Evolutionary conservation across 169 alveolate genomes (phyloP), one percentile per base, ranked within the genome.

Genomic region (Plasmodium blacklocki): DNA sequence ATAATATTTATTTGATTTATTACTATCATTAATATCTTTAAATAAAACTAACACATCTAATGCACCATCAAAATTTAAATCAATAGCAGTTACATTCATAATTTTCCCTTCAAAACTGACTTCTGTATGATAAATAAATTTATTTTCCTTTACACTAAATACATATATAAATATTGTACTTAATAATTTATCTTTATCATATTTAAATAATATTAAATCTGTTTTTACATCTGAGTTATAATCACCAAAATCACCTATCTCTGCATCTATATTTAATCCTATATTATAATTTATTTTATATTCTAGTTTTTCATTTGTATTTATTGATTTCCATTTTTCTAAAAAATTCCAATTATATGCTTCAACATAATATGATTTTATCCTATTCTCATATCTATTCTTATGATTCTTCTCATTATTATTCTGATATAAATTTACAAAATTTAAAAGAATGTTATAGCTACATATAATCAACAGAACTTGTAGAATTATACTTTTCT

Each of bases 1-100:
- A 67, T 74, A 67, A 15, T 52, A 59, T 63, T 88, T 85, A 45
- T 62, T 68, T 3, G 21, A 9, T 52, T 29, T 70, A 43, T 47
- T 21, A 50, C 43, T 47, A 73, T 93, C 80, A 23, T 88, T 49
- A 2, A 58, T 52, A 29, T 78, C 80, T 76, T 92, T 78, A 63
- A 94, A 70, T 32, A 92, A 70, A 32, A 92, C 93, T 58, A 94
- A 49, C 2, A 92, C 59, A 54, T 94, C 96, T 80, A 94, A 59
- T 1, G 93, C 74, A 3, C 89, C 87, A 45, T 94, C 94, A 60
- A 86, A 56, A 78, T 94, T 92, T 14, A 94, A 47, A 73, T 94
- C 96, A 8, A 92, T 85, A 0, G 93, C 96, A 3, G 85, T 74
- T 26, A 78, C 59, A 23, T 94, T 94, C 45, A 71, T 85, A 4